phyloP scores from a whole-genome alignment of 2,329 filamentous ascomycete species.

The Neonectria coccinea region DNA sequence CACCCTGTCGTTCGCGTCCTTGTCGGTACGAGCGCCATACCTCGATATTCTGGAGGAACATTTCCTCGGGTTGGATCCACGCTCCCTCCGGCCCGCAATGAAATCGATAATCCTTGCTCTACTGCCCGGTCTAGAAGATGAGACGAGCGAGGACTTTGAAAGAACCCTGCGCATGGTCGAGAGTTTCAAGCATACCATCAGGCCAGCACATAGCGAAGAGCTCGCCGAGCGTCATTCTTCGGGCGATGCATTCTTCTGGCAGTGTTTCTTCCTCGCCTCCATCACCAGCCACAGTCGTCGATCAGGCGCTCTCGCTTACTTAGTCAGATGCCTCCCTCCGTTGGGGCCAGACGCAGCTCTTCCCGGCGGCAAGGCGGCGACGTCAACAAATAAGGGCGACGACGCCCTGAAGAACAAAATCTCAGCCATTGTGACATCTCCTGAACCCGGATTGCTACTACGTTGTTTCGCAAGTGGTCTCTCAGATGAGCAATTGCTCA shows the following conservation, averaged over 20 bases:
- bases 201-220: constrained; percentile 63
- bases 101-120: constrained; percentile 92
- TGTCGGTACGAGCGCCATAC: constrained; percentile 88
- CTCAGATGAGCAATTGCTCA: constrained; percentile 86
- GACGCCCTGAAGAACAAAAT: constrained; percentile 61
- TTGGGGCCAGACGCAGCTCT: constrained; percentile 39
- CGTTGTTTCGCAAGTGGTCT: constrained; percentile 93
- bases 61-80: constrained; percentile 77
- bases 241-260: constrained; percentile 94
- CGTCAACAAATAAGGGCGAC: constrained; percentile 30
- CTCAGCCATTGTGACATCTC: constrained; percentile 78
- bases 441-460: constrained; percentile 90
- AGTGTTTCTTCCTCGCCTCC: constrained; percentile 93
- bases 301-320: constrained; percentile 87
- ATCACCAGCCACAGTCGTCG: constrained; percentile 90
- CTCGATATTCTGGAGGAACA: constrained; percentile 86
- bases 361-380: constrained; percentile 24
- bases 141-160: constrained; percentile 97
- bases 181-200: constrained; percentile 77
- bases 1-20: constrained; percentile 92
- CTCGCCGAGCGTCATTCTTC: constrained; percentile 66
- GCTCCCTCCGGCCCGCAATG: constrained; percentile 83
- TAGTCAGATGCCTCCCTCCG: constrained; percentile 79
- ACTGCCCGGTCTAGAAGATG: constrained; percentile 91
- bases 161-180: constrained; percentile 83